A percentile compares a stretch with the other conserved stretches of the same genome.
Conservation (phyloP, 1,284 basidiomycete genomes). For the Pyrrhoderma lamaoense region DNA sequence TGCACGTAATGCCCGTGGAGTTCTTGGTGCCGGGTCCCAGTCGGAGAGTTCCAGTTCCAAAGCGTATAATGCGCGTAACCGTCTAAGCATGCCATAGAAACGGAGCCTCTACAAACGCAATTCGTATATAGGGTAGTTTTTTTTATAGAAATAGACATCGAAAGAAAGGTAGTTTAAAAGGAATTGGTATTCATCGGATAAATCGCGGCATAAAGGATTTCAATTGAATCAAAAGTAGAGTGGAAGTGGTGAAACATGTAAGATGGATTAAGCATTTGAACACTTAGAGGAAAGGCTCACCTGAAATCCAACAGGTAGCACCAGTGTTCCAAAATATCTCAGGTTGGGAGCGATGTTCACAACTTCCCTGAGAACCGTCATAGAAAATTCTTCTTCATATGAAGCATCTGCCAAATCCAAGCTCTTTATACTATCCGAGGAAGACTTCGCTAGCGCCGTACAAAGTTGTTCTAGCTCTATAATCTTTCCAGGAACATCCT, state of each 20-base stretch:
- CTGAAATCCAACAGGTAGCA: slow-evolving; percentile 45
- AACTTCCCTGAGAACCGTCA: slow-evolving; percentile 41
- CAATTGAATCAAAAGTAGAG: too few species aligned
- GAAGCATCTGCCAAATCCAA: slow-evolving; percentile 55
- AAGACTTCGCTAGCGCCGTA: too few species aligned
- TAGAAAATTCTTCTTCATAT: slow-evolving; percentile 45
- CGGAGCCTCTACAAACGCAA: slow-evolving; percentile 39
- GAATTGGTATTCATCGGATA: too few species aligned
- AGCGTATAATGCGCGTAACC: slow-evolving; percentile 40
- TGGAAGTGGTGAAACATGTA: too few species aligned
- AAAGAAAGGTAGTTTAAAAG: too few species aligned
- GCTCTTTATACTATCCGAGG: slow-evolving; percentile 38
- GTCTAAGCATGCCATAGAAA: slow-evolving; percentile 53
- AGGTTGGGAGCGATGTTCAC: slow-evolving; percentile 33
- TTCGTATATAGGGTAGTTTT: too few species aligned
- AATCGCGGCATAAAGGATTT: too few species aligned
- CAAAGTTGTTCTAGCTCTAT: slow-evolving; percentile 39
- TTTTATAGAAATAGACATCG: too few species aligned
- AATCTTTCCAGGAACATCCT: slow-evolving; percentile 40
- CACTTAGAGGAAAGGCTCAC: too few species aligned
- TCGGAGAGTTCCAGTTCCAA: slow-evolving; percentile 56
- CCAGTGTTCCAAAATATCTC: slow-evolving; percentile 56
- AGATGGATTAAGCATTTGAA: too few species aligned
- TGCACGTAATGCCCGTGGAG: slow-evolving; percentile 44
- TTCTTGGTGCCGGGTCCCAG: slow-evolving; percentile 49